Conservation (phyloP, 163 green algal genomes). For the Chlamydomonas reinhardtii region DNA sequence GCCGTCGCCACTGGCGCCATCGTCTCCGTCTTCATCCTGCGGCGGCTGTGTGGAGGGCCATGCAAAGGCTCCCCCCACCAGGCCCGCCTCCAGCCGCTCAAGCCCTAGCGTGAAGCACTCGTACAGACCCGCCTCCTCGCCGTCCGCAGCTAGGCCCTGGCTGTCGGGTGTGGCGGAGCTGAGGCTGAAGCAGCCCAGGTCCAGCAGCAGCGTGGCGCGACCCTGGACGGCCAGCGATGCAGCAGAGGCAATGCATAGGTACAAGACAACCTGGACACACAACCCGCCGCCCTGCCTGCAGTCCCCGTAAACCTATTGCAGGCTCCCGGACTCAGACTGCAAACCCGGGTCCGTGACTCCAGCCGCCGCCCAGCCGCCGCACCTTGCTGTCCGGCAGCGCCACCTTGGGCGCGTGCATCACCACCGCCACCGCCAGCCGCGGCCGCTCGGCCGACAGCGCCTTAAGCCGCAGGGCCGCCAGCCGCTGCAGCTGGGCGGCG, state of each 20-base stretch:
- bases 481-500: constrained; percentile 50
- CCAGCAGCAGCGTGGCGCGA: constrained; percentile 73
- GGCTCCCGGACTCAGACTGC: no score
- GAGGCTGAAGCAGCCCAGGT: constrained; percentile 87
- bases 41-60: constrained; percentile 50
- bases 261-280: no score
- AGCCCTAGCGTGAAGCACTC: constrained; percentile 73
- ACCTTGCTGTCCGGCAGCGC: constrained; percentile 67
- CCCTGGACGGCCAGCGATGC: constrained; percentile 4
- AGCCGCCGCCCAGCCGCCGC: background rate
- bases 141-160: constrained; percentile 71
- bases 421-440: constrained; percentile 77
- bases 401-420: constrained; percentile 91
- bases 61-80: constrained; percentile 76
- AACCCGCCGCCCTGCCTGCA: no score
- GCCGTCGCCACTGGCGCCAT: background rate
- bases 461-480: constrained; percentile 70
- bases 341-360: no score
- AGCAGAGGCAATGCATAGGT: no score
- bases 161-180: constrained; percentile 70
- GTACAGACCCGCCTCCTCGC: constrained; percentile 84
- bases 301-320: no score
- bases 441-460: constrained; percentile 71
- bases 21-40: background rate
- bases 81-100: constrained; percentile 80